phyloP scores from a whole-genome alignment of 768 basidiomycete species.

The Neoboletus magnificus region DNA sequence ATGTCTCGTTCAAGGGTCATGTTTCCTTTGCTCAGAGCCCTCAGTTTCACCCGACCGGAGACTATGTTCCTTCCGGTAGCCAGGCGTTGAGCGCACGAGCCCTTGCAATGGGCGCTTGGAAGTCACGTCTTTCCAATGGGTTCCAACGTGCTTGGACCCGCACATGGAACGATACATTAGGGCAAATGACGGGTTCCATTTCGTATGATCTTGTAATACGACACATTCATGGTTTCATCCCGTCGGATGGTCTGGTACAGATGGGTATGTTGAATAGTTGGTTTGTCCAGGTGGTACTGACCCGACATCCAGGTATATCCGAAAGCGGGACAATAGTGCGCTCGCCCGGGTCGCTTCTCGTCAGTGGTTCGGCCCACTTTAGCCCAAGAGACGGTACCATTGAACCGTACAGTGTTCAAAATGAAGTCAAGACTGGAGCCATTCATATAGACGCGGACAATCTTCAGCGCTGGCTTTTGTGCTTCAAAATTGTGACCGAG shows the following conservation, averaged over 20 bases:
- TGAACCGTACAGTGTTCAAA: constrained; percentile 51
- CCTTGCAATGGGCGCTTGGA: constrained; percentile 57
- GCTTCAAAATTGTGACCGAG: constrained; percentile 6
- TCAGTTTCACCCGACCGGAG: constrained; percentile 19
- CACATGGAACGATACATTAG: constrained; percentile 70
- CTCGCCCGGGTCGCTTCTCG: constrained; percentile 43
- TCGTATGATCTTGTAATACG: constrained; percentile 48
- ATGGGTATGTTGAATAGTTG: constrained; percentile 28
- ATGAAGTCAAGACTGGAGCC: constrained; percentile 43
- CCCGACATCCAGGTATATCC: constrained; percentile 12
- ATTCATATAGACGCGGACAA: constrained; percentile 48
- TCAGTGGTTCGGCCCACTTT: constrained; percentile 50
- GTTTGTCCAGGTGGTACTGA: not conserved
- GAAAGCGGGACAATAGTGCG: constrained; percentile 40
- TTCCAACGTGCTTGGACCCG: constrained; percentile 62
- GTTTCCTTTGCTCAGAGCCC: constrained; percentile 54
- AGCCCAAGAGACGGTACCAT: constrained; percentile 55
- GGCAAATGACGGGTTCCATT: constrained; percentile 55
- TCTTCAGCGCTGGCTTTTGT: constrained; percentile 12
- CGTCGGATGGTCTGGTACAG: constrained; percentile 17
- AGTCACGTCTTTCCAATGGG: constrained; percentile 55
- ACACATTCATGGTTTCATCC: constrained; percentile 44
- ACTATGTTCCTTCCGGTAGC: constrained; percentile 10
- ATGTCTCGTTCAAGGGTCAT: constrained; percentile 50
- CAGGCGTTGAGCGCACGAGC: constrained; percentile 35